phyloP scores from a whole-genome alignment of 371 early-diverging fungal genomes.

The Actinomortierella ambigua region DNA sequence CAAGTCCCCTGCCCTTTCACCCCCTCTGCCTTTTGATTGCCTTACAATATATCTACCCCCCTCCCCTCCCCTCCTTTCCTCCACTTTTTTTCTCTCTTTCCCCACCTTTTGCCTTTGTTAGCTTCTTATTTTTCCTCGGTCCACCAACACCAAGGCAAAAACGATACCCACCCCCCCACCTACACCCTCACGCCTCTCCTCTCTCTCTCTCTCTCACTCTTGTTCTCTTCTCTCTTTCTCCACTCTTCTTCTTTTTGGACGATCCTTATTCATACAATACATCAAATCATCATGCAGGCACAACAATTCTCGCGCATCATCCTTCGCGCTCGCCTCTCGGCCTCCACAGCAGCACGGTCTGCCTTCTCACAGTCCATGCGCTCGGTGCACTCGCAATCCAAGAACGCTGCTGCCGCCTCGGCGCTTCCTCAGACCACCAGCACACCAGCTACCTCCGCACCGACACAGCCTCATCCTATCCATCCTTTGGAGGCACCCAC shows the following conservation, averaged over 20 bases:
- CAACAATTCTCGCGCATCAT: conserved; percentile 34
- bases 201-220: neutral
- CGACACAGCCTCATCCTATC: conserved; percentile 24
- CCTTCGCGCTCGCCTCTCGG: conserved; percentile 23
- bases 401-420: neutral
- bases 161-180: no score
- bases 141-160: neutral
- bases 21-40: neutral
- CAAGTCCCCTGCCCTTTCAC: neutral
- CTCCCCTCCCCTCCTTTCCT: neutral
- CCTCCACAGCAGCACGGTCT: conserved; percentile 15
- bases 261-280: neutral
- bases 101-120: neutral
- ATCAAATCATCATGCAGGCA: conserved; percentile 29
- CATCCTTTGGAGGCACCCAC: conserved; percentile 28
- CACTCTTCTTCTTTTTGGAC: no score
- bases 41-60: conserved; percentile 7
- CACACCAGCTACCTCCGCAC: conserved; percentile 12
- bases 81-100: neutral
- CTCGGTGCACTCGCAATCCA: neutral
- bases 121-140: neutral
- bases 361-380: conserved; percentile 11
- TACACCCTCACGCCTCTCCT: neutral
- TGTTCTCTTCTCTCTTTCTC: neutral
- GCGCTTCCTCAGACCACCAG: neutral